phyloP scores from a whole-genome alignment of 108 stramenopile species.

The Epithemia pelagica region DNA sequence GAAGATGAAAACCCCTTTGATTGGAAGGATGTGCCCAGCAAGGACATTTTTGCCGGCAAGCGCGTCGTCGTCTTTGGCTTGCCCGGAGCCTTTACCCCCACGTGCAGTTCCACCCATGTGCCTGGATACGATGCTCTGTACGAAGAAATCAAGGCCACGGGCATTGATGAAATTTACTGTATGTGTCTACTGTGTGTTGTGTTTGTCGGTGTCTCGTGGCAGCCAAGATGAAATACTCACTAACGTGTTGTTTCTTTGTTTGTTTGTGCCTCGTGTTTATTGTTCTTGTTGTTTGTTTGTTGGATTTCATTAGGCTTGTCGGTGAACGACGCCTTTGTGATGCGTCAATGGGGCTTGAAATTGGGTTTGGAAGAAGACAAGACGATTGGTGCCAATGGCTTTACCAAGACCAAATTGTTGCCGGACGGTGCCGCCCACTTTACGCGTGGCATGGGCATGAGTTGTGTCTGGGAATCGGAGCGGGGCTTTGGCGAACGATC shows the following conservation, averaged over 20 bases:
- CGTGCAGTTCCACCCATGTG: slow-evolving; percentile 32
- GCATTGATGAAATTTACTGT: slow-evolving; percentile 42
- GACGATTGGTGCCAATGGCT: slow-evolving; percentile 26
- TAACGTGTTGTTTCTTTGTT: slow-evolving; percentile 45
- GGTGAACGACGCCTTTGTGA: too few relatives aligned
- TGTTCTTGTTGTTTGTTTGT: too few relatives aligned
- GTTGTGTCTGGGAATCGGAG: too few relatives aligned
- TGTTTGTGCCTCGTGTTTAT: too few relatives aligned
- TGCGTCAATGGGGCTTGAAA: slow-evolving; percentile 37
- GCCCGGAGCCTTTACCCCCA: slow-evolving; percentile 41
- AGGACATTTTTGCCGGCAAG: slow-evolving; percentile 32
- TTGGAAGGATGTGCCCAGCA: slow-evolving; percentile 38
- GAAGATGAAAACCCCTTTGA: slow-evolving; percentile 37
- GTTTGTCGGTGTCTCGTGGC: slow-evolving; percentile 34
- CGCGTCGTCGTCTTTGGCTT: slow-evolving; percentile 14
- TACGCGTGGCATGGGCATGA: too few relatives aligned
- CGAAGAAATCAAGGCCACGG: slow-evolving; percentile 19
- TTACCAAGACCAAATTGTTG: slow-evolving; percentile 38
- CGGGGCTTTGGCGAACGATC: slow-evolving; percentile 36
- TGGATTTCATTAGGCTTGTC: too few relatives aligned
- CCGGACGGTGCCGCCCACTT: too few relatives aligned
- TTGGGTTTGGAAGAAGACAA: slow-evolving; percentile 35
- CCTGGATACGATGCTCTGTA: slow-evolving; percentile 38
- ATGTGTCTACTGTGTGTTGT: too few relatives aligned
- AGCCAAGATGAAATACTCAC: too few relatives aligned